Base-by-base conservation (phyloP, 345 rosid species). In the Eucalyptus guilfoylei region DNA sequence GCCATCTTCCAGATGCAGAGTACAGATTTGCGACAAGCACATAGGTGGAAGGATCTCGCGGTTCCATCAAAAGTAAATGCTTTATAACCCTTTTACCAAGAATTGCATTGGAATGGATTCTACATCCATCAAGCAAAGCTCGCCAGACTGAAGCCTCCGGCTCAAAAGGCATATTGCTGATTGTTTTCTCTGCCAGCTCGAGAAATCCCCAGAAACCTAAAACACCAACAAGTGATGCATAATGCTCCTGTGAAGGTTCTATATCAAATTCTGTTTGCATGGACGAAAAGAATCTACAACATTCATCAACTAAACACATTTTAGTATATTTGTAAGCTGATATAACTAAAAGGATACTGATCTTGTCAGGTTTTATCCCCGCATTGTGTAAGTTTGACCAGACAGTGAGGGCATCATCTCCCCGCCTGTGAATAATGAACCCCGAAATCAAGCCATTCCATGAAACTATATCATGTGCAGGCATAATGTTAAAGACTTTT, bases 1-100 rank as follows among this genome's bases (percentile, higher is more conserved):
- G 96, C 97, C 97, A 95, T 86, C 97, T 92, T 81, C 99, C 99
- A 14, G 98, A 95, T 69, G 99, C 95, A n/a, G 98, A 94, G 91
- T 96, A 96, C 81, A 96, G 92, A 91, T 97, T 97, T 89, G 98
- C 94, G 7, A 95, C 90, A 52, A 97, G 97, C 44, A 94, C 92
- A 89, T 91, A 96, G 1, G 96, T 95, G n/a, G 97, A 94, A 15
- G 99, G 95, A 89, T 89, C 96, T 14, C 90, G 94, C 1, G 98
- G 98, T 85, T 94, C 91, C 90, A 89, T 91, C 2, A 93, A 91
- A 76, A 96, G 91, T 87, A 96, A 89, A 23, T 80, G 96, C 92
- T 94, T 96, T 32, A 94, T 92, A 48, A 92, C 93, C 11, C 94
- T 92, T 91, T 94, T 96, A 5, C 96, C 98, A 2, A 94, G 91